phyloP scores from a whole-genome alignment of 2,329 filamentous ascomycete species.

The Xylariales sp. region DNA sequence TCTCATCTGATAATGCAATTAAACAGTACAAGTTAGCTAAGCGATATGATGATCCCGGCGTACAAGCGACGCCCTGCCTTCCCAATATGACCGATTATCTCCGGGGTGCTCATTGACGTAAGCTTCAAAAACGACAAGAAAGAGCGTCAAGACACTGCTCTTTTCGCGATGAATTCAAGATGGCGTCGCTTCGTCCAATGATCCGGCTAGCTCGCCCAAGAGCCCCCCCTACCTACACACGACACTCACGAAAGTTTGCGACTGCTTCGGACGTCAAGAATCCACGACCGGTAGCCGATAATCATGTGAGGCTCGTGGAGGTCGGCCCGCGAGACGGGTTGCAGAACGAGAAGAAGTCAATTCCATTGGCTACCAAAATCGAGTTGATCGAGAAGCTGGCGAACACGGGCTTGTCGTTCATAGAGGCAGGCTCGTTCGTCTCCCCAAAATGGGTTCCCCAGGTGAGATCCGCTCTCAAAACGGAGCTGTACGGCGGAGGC shows the following conservation, averaged over 20 bases:
- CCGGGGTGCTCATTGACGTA: no score
- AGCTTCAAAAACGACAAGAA: no score
- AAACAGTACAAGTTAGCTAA: no score
- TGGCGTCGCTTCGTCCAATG: constrained; percentile 26
- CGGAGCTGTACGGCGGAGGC: no score
- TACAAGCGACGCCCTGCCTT: no score
- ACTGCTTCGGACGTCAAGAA: constrained; percentile 25
- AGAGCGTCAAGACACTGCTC: no score
- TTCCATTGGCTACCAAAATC: constrained; percentile 57
- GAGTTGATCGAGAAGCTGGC: constrained; percentile 56
- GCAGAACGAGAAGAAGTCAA: constrained; percentile 60
- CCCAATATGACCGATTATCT: no score
- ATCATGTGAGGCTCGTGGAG: constrained; percentile 50
- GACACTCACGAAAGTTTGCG: constrained; percentile 20
- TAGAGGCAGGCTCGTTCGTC: constrained; percentile 65
- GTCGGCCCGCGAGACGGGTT: constrained; percentile 66
- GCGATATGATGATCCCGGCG: no score
- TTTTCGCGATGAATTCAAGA: constrained; percentile 24
- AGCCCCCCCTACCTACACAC: constrained; percentile 12
- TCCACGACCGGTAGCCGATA: constrained; percentile 18
- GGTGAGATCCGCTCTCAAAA: constrained; percentile 32
- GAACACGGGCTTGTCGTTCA: constrained; percentile 51
- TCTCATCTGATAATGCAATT: no score
- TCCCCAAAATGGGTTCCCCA: constrained; percentile 65
- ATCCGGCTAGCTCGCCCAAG: constrained; percentile 21